These are phyloP conservation scores for Pestalotiopsis sp. DNA, from an alignment of 2,329 filamentous ascomycete genomes.

Conservation along the genomic window DNA sequence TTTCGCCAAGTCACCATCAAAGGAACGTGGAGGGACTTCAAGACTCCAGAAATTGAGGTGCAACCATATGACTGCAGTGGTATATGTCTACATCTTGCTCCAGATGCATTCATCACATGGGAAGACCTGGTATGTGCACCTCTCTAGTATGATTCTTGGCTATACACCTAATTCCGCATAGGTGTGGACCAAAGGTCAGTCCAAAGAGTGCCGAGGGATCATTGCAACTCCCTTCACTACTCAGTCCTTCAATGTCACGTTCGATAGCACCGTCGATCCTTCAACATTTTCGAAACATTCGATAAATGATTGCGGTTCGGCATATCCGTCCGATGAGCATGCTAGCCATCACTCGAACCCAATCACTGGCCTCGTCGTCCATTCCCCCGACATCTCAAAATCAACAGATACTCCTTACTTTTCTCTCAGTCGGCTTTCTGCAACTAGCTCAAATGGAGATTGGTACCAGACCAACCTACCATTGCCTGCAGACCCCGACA, in stretches of 20 bases:
- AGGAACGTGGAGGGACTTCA: constrained; percentile 34
- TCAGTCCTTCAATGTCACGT: constrained; percentile 52
- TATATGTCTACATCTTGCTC: constrained; percentile 51
- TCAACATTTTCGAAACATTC: constrained; percentile 35
- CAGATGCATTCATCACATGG: constrained; percentile 59
- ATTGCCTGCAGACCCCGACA: constrained; percentile 19
- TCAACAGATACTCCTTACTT: constrained; percentile 45
- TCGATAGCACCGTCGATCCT: constrained; percentile 33
- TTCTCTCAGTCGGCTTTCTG: constrained; percentile 55
- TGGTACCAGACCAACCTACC: constrained; percentile 58
- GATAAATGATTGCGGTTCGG: constrained; percentile 47
- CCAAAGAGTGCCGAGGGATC: constrained; percentile 51
- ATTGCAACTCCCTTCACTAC: constrained; percentile 54
- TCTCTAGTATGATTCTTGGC: background rate
- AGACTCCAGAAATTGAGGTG: constrained; percentile 40
- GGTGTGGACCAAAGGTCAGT: constrained; percentile 43
- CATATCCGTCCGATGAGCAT: constrained; percentile 39
- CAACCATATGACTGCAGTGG: constrained; percentile 45
- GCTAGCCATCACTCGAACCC: constrained; percentile 41
- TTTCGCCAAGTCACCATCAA: constrained; percentile 53
- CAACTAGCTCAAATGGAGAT: constrained; percentile 49
- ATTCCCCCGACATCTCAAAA: constrained; percentile 35
- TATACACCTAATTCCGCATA: constrained; percentile 26
- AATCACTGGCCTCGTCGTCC: constrained; percentile 52
- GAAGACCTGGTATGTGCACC: constrained; percentile 48